Evolutionary conservation across 345 rosid species (phyloP), one percentile per base, ranked within the genome.

Genomic region (Odontarrhena argentea): DNA sequence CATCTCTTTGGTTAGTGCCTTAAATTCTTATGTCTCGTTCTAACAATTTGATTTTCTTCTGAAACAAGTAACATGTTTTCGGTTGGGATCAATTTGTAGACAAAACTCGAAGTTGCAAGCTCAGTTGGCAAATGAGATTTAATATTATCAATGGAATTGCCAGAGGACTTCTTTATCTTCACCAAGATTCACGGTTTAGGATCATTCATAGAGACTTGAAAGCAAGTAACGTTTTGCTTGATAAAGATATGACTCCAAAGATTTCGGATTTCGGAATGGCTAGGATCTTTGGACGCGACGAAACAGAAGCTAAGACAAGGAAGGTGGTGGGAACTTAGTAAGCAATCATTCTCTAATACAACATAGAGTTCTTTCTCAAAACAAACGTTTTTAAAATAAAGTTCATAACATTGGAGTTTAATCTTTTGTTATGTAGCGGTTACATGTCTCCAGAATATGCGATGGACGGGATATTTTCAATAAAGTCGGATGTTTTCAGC

Each of bases 191-290:
- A 1, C 80, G 90, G 71, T 84, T 82, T 60, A 81, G 88, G 68
- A 92, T 92, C 38, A 82, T 89, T 26, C 98, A 92, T 22, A 77
- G 96, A 54, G 96, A 92, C 67, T 77, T 87, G 12, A 89, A 92
- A 73, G 92, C 87, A 8, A 89, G 98, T 72, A 92, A 92, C 36
- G 38, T 92, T 28, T 75, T 89, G 36, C 85, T 92, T 3, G 97
- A 89, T 15, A 71, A 70, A 59, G 75, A 85, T 3, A 70, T 92
- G 91, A 78, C 60, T 36, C 96, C 92, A 0, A 87, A 92, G 47
- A 92, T 89, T 40, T 87, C 88, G 0, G 94, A 92, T 55, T 92
- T 92, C 5, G 98, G 97, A 26, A 86, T 89, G 96, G 98, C 98
- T 30, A 77, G 91, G 65, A 80, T 88, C 26, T 88, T 88, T 42